A percentile compares a stretch with the other conserved stretches of the same genome.
These are phyloP conservation scores for Penicillium manginii DNA, from an alignment of 495 filamentous ascomycete genomes.

Conservation along the genomic window DNA sequence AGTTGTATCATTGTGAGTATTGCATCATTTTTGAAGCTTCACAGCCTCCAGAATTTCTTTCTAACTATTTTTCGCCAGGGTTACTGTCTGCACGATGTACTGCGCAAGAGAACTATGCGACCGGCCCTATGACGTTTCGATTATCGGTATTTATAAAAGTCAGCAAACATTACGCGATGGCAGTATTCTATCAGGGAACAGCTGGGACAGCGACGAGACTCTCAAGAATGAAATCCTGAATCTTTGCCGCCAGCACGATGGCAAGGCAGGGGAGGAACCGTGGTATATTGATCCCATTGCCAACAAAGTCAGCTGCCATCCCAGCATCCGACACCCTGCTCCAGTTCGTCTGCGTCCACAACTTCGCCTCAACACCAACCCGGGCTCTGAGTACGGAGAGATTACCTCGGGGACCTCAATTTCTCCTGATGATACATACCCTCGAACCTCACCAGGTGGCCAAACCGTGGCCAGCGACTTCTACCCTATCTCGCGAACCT, in stretches of 20 bases:
- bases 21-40: background rate
- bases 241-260: slow-evolving; percentile 45
- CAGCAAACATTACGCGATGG: slow-evolving; percentile 27
- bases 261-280: slow-evolving; percentile 30
- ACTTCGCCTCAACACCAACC: slow-evolving; percentile 35
- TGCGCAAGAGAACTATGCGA: slow-evolving; percentile 47
- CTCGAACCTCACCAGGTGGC: slow-evolving; percentile 29
- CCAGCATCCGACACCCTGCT: slow-evolving; percentile 41
- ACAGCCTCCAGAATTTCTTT: background rate
- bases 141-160: slow-evolving; percentile 43
- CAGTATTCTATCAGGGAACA: slow-evolving; percentile 44
- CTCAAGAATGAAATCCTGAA: slow-evolving; percentile 48
- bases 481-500: slow-evolving; percentile 39
- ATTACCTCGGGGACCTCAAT: slow-evolving; percentile 35
- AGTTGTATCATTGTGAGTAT: slow-evolving; percentile 43
- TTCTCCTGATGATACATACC: slow-evolving; percentile 31
- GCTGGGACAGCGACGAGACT: slow-evolving; percentile 45
- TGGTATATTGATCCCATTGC: slow-evolving; percentile 36
- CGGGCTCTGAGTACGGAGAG: slow-evolving; percentile 33
- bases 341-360: slow-evolving; percentile 38
- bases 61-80: slow-evolving; percentile 24
- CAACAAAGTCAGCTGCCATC: slow-evolving; percentile 35
- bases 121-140: slow-evolving; percentile 46
- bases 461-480: slow-evolving; percentile 29
- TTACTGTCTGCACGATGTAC: slow-evolving; percentile 46